phyloP scores from a whole-genome alignment of 1,284 basidiomycete species.

The Hemileia vastatrix region DNA sequence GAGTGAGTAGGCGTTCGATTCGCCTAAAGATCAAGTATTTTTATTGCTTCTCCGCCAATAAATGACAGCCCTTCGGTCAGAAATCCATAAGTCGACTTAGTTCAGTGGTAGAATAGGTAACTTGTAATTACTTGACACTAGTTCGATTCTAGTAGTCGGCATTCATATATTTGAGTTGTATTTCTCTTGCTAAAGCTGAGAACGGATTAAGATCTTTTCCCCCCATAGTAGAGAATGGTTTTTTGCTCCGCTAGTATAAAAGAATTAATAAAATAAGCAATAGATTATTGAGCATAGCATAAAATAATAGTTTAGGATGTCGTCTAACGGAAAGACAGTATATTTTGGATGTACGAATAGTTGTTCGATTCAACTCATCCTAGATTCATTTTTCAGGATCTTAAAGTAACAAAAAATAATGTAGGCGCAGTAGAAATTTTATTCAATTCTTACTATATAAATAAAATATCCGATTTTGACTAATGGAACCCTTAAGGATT shows the following conservation, averaged over 20 bases:
- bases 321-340: conserved; percentile 34
- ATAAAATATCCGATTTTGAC: conserved; percentile 18
- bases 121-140: conserved; percentile 22
- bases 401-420: not conserved
- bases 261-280: conserved; percentile 19
- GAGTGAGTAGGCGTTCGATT: too few relatives aligned
- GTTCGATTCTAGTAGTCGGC: conserved; percentile 24
- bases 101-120: conserved; percentile 21
- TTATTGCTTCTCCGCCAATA: too few relatives aligned
- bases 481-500: conserved; percentile 17
- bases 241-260: conserved; percentile 9
- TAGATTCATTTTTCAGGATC: conserved; percentile 15
- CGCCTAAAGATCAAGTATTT: too few relatives aligned
- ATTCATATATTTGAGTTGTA: conserved; percentile 1
- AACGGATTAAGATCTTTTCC: too few relatives aligned
- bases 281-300: conserved; percentile 2
- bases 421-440: not conserved
- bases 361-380: conserved; percentile 33
- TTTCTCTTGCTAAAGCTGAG: not conserved
- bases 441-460: not conserved
- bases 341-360: conserved; percentile 28
- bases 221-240: not conserved
- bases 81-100: too few relatives aligned
- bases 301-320: conserved; percentile 26
- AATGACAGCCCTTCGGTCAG: too few relatives aligned